Base-by-base conservation (phyloP, 768 basidiomycete species). In the Mycena latifolia region DNA sequence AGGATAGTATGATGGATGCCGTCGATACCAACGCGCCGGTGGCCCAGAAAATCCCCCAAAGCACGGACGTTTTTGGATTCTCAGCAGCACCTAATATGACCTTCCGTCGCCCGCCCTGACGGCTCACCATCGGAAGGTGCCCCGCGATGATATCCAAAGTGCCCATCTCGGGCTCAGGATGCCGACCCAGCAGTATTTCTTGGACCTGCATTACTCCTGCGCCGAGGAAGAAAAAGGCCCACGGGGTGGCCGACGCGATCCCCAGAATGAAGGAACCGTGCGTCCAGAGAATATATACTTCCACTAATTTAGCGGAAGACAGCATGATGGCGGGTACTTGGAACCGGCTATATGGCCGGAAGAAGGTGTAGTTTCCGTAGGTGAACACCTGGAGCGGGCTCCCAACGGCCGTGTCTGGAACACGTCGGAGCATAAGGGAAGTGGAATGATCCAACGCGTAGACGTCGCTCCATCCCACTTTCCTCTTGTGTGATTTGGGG, bases 371-470 rank as follows among this genome's bases (percentile, higher is more conserved):
- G 24, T 58, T 25, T 14, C 60, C 65, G 50, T 71, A 72, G 14
- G 66, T 63, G 63, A 63, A 71, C 14, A 72, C 55, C 43, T 58
- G 58, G 20, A 66, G 61, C n/a, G 63, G 58, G 35, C 43, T 43
- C 9, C 66, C 71, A 5, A 64, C 22, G 12, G 56, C 37, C 53
- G 64, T 66, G 29, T 68, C 69, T 14, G 73, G 72, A 22, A 74
- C 41, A 11, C 51, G 35, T 28, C 68, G 64, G 14, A 74, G 64
- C 51, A 70, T 55, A 14, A 60, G n/a, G 14, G 69, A 57, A 22
- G 73, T 72, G 8, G 63, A 60, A 17, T 72, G 55, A 53, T 76
- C 72, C 59, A 74, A 69, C 20, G 69, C 71, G 51, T 77, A 76
- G 11, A 75, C 67, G 48, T 75, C 76, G 43, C 63, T 75, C 54